A percentile compares a stretch with the other conserved stretches of the same genome.
Evolutionary conservation across 192 early-diverging fungal genomes (phyloP).

Genomic region (Kickxella alabastrina): DNA sequence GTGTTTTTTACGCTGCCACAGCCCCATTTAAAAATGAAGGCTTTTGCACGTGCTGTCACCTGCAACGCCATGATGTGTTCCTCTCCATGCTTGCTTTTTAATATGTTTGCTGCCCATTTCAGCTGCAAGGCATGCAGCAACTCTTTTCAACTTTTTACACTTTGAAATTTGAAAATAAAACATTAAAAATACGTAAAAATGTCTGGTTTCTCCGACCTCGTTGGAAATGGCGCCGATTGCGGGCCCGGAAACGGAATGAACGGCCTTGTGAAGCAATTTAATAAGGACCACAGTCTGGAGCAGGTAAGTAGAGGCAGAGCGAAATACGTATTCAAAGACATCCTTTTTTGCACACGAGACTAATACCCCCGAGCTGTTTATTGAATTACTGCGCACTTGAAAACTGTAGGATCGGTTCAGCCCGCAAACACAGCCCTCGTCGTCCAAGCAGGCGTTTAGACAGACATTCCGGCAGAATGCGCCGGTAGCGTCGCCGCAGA

Average conservation of each 20-base stretch:
- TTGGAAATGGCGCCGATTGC: constrained; percentile 65
- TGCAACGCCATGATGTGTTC: too few relatives aligned
- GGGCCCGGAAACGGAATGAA: constrained; percentile 73
- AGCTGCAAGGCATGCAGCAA: background rate
- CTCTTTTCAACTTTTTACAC: background rate
- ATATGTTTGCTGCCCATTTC: background rate
- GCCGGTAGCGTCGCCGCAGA: constrained; percentile 16
- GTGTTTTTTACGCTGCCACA: too few relatives aligned
- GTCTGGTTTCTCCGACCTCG: constrained; percentile 59
- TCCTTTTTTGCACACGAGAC: too few relatives aligned
- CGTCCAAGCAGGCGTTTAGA: constrained; percentile 40
- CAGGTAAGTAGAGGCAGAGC: constrained; percentile 55
- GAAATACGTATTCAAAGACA: too few relatives aligned
- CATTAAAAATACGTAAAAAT: constrained; percentile 12
- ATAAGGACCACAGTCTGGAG: constrained; percentile 72
- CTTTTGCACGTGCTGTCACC: too few relatives aligned
- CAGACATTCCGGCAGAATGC: constrained; percentile 37
- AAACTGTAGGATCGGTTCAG: constrained; percentile 44
- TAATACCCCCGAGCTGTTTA: too few relatives aligned
- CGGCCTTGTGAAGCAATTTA: constrained; percentile 76
- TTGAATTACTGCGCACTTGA: too few relatives aligned
- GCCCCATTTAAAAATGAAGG: too few relatives aligned
- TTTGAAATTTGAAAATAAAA: background rate
- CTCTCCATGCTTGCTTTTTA: background rate
- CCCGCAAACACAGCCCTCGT: constrained; percentile 29